Conservation (phyloP, 208 protist species). For the Leishmania martiniquensis region DNA sequence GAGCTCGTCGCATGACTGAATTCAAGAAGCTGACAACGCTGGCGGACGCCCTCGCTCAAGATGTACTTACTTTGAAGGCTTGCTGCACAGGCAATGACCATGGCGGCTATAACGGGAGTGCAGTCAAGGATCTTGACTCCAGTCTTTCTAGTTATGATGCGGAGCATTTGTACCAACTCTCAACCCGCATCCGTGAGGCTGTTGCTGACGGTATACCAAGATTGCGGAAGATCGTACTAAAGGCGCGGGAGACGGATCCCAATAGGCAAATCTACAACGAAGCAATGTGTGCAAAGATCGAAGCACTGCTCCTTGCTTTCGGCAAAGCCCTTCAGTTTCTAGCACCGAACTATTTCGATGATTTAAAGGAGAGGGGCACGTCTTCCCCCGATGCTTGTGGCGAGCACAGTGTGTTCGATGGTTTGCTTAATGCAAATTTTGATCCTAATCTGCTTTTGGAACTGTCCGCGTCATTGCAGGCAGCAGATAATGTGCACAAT, state of each 20-base stretch:
- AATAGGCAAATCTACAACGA: constrained; percentile 92
- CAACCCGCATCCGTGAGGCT: constrained; percentile 15
- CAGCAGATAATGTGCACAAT: constrained; percentile 45
- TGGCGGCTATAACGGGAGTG: neutral
- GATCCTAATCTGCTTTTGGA: constrained; percentile 33
- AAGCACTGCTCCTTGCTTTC: constrained; percentile 59
- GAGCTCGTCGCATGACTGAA: constrained; percentile 23
- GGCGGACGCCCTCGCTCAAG: constrained; percentile 7
- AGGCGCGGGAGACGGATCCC: constrained; percentile 76
- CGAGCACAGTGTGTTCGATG: neutral
- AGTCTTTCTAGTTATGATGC: neutral
- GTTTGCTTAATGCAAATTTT: constrained; percentile 13
- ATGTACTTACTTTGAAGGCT: constrained; percentile 18
- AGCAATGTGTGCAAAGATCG: constrained; percentile 86
- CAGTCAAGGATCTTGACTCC: neutral
- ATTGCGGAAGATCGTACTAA: constrained; percentile 68
- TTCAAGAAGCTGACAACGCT: constrained; percentile 30
- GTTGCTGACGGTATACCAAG: constrained; percentile 36
- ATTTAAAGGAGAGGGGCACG: neutral
- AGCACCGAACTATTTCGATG: constrained; percentile 1
- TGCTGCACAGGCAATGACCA: neutral
- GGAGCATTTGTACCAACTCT: constrained; percentile 7
- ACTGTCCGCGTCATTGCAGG: constrained; percentile 32
- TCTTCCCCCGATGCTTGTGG: neutral
- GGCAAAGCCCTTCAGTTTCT: constrained; percentile 17